Percentiles rank a stretch among this genome's conserved stretches.
Evolutionary conservation across 2,329 filamentous ascomycete species (phyloP).

Genomic region (Cordyceps tenuipes): DNA sequence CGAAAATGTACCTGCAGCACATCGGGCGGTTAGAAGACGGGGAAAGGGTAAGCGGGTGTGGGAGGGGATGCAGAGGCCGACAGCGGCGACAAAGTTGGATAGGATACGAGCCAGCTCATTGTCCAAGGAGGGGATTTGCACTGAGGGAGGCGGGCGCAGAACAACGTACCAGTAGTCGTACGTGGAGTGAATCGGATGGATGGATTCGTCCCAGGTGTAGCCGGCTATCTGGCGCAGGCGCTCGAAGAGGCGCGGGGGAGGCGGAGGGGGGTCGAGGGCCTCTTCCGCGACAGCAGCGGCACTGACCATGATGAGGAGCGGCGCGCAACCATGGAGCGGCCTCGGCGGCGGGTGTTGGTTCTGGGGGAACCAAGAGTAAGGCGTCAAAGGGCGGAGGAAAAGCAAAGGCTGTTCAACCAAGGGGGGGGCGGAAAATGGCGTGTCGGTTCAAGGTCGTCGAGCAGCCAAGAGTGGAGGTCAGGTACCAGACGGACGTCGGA

Average conservation of each 20-base stretch:
- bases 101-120: background rate
- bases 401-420: background rate
- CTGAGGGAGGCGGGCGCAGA: background rate
- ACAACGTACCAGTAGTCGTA: conserved; percentile 75
- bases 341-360: background rate
- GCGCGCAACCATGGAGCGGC: conserved; percentile 8
- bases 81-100: too few species aligned
- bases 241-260: conserved; percentile 61
- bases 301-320: conserved; percentile 40
- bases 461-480: background rate
- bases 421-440: background rate
- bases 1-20: conserved; percentile 52
- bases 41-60: background rate
- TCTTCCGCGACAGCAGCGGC: conserved; percentile 42
- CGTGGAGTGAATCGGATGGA: conserved; percentile 51
- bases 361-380: background rate
- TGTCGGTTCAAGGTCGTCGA: background rate
- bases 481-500: background rate
- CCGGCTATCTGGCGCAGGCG: conserved; percentile 64
- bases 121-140: background rate
- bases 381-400: background rate
- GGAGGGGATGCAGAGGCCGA: too few species aligned
- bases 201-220: conserved; percentile 67
- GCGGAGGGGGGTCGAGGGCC: conserved; percentile 54
- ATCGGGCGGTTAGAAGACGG: conserved; percentile 13